These are phyloP conservation scores for Calonectria pteridis DNA, from an alignment of 2,329 filamentous ascomycete species.

Conservation along the genomic window DNA sequence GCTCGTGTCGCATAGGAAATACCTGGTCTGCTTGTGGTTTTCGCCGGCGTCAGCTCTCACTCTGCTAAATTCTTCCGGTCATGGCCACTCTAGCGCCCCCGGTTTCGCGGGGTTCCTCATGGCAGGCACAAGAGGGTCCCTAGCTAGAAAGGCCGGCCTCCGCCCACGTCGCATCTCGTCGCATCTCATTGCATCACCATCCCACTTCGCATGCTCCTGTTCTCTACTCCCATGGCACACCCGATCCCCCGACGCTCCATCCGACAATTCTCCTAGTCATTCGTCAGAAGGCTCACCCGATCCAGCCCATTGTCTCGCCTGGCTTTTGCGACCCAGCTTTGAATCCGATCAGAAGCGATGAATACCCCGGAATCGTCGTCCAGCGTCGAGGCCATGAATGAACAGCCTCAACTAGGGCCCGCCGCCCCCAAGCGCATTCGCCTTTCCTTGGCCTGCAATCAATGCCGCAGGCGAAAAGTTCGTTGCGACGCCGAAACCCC, in stretches of 20 bases:
- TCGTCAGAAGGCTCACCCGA: background rate
- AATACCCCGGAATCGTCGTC: conserved; percentile 21
- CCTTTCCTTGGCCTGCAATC: conserved; percentile 35
- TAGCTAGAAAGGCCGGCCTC: conserved; percentile 8
- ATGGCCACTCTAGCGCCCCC: conserved; percentile 13
- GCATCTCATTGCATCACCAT: conserved; percentile 5
- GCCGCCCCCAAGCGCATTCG: conserved; percentile 23
- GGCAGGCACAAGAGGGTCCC: background rate
- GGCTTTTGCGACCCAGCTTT: background rate
- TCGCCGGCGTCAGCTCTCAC: background rate
- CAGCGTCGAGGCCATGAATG: conserved; percentile 19
- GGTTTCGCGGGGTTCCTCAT: conserved; percentile 22
- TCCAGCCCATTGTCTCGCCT: background rate
- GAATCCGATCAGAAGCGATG: conserved; percentile 1
- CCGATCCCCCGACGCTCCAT: background rate
- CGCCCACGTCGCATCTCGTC: background rate
- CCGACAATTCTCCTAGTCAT: background rate
- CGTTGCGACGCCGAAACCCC: conserved; percentile 40
- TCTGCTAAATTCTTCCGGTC: conserved; percentile 12
- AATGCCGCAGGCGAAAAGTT: conserved; percentile 40
- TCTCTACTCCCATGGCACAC: background rate
- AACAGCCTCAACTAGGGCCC: conserved; percentile 6
- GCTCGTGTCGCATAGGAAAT: background rate
- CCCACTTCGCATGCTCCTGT: background rate
- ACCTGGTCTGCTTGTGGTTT: background rate